Evolutionary conservation across 1,139 yeast genomes (phyloP), one percentile per base, ranked within the genome.

Genomic region (Blastobotrys apis): DNA sequence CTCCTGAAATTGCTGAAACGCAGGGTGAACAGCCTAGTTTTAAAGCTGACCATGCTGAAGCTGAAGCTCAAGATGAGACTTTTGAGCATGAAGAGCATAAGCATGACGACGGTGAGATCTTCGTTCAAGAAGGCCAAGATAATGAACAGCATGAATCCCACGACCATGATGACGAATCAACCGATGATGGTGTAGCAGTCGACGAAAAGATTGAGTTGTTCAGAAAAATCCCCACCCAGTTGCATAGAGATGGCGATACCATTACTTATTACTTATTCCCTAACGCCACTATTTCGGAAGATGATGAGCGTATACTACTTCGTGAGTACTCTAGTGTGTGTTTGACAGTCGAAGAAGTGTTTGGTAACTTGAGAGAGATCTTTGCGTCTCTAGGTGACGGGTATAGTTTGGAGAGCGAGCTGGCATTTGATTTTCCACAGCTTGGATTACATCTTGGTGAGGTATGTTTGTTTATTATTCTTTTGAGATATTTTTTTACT

Each of bases 391-490:
- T 35, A 13, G 46, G 41, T 3, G 29, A 33, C 8, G 39, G 41
- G 4, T 38, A 47, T 34, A 48, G 45, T 15, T 33, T 43, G 31
- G 53, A 52, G 22, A 51, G 45, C 23, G 60, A 57, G 44, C 43
- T 57, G 19, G 46, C 46, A 16, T 42, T 57, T 6, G 45, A 44
- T 6, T 45, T 57, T 22, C 49, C 54, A 3, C 50, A 44, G 33
- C 44, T 57, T 5, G 56, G 50, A 3, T 39, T 56, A 17, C 46
- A 46, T 4, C 33, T 57, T 17, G 50, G 56, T 16, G 60, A 57
- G 48, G 57, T 54, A 45, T 33, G 52, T 33, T 33, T 36, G 29
- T 9, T 23, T 3, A 29, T 6, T 3, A 13, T n/a, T n/a, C n/a
- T n/a, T n/a, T n/a, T n/a, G n/a, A n/a, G n/a, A n/a, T n/a, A n/a